Evolutionary conservation across 2,329 filamentous ascomycete species (phyloP).

Genomic region (Zarea fungicola): DNA sequence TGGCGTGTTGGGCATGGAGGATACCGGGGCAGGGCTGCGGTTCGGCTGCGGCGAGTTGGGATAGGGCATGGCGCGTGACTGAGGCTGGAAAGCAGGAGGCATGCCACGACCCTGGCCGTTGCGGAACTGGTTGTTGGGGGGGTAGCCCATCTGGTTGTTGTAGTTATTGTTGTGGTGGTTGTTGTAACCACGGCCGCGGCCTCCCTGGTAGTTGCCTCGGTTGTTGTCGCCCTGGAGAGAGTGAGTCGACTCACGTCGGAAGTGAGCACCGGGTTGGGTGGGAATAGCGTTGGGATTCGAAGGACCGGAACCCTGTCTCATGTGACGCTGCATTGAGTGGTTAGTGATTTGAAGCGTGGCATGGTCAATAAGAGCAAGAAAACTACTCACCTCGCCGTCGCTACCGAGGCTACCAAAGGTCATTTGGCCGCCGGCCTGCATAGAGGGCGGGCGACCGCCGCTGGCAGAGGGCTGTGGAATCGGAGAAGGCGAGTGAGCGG

Average conservation of each 20-base stretch:
- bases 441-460: conserved; percentile 80
- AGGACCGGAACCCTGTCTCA: conserved; percentile 60
- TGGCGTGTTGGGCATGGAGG: conserved; percentile 63
- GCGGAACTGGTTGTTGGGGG: conserved; percentile 38
- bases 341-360: conserved; percentile 12
- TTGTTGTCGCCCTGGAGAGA: conserved; percentile 57
- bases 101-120: conserved; percentile 48
- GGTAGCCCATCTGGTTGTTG: conserved; percentile 41
- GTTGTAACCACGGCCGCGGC: conserved; percentile 47
- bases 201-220: conserved; percentile 50
- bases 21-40: conserved; percentile 61
- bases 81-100: conserved; percentile 41
- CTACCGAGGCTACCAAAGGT: conserved; percentile 80
- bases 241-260: conserved; percentile 81
- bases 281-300: conserved; percentile 57
- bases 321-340: conserved; percentile 50
- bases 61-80: conserved; percentile 42
- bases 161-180: conserved; percentile 31
- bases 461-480: conserved; percentile 83
- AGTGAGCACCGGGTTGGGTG: conserved; percentile 63
- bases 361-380: conserved; percentile 3
- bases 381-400: conserved; percentile 70
- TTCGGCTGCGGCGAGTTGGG: conserved; percentile 60
- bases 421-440: conserved; percentile 62
- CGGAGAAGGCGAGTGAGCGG: conserved; percentile 82